Evolutionary conservation across 2,329 filamentous ascomycete species (phyloP).

Genomic region (Fusarium sp.): DNA sequence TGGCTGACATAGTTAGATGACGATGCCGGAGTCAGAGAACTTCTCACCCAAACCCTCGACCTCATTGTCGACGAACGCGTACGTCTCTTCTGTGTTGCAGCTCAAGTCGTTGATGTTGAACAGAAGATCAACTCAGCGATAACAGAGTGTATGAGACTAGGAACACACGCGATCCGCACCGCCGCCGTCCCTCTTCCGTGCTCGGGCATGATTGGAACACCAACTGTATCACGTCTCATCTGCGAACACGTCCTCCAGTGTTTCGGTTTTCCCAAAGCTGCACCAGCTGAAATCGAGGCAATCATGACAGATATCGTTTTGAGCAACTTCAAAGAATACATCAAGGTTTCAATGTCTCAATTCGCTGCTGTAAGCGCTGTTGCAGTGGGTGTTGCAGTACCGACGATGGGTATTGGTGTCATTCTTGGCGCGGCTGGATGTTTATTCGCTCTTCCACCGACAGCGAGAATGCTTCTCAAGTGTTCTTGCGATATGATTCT

Average conservation of each 20-base stretch:
- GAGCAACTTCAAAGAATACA: conserved; percentile 37
- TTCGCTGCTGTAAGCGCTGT: conserved; percentile 27
- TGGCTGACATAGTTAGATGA: conserved; percentile 24
- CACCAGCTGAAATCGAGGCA: conserved; percentile 37
- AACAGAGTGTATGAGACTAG: conserved; percentile 46
- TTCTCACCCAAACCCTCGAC: conserved; percentile 42
- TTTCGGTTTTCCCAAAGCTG: conserved; percentile 43
- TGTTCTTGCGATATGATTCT: conserved; percentile 45
- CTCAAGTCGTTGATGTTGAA: conserved; percentile 47
- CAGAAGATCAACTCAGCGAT: conserved; percentile 48
- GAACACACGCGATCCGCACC: conserved; percentile 44
- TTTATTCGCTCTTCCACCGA: conserved; percentile 32
- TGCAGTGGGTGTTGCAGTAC: conserved; percentile 33
- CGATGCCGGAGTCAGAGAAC: conserved; percentile 39
- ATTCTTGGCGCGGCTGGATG: conserved; percentile 35
- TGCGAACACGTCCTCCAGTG: conserved; percentile 45
- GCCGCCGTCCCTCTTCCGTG: conserved; percentile 42
- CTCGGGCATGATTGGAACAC: conserved; percentile 41
- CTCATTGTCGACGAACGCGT: conserved; percentile 46
- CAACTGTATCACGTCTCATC: conserved; percentile 44
- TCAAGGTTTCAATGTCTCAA: conserved; percentile 39
- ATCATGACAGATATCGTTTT: conserved; percentile 43
- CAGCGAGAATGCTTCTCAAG: conserved; percentile 42
- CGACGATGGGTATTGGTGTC: conserved; percentile 37
- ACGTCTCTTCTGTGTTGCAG: conserved; percentile 47